Base-by-base conservation (phyloP, 352 stramenopile species). In the Vaucheria bursata region DNA sequence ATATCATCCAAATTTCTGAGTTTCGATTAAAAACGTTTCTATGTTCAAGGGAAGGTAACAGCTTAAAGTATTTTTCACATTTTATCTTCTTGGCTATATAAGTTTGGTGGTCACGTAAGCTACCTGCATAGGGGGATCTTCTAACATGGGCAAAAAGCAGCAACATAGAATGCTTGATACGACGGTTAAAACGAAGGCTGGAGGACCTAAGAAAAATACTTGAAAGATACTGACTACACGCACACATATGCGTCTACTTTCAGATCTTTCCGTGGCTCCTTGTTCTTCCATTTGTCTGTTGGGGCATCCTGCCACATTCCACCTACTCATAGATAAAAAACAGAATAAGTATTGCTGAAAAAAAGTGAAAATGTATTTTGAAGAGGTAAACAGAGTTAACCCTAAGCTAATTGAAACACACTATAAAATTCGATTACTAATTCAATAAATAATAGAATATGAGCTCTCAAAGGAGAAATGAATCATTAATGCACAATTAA, bases 201-300 rank as follows among this genome's bases (percentile, higher is more conserved):
- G 35, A 25, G 78, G 78, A 0, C 78, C 78, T 29, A 83, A 70
- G 7, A 83, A 3, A 4, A 83, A 35, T 36, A 83, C 53, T 72
- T 83, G 67, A 38, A 80, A 18, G 5, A 77, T 32, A 49, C 67
- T 77, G 32, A 80, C 45, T 25, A 45, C 33, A 37, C 50, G 12
- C 37, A 68, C 67, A 68, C 75, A 77, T 33, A 77, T 36, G 12
- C 75, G 39, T n/a, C 66, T 39, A 34, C 67, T 32, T 25, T 4
- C 25, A n/a, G 33, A n/a, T 0, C 33, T 66, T 59, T 76, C 35
- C 18, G 67, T 25, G 45, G 73, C 75, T 5, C 39, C 39, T n/a
- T n/a, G n/a, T 50, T 83, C 78, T 72, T 83, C 71, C 66, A 83
- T 53, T 65, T 83, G 78, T 66, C 76, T 71, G 71, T 83, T 83